These are phyloP conservation scores for Carex pumila DNA, from an alignment of 176 grass and related monocot species.

Conservation along the genomic window DNA sequence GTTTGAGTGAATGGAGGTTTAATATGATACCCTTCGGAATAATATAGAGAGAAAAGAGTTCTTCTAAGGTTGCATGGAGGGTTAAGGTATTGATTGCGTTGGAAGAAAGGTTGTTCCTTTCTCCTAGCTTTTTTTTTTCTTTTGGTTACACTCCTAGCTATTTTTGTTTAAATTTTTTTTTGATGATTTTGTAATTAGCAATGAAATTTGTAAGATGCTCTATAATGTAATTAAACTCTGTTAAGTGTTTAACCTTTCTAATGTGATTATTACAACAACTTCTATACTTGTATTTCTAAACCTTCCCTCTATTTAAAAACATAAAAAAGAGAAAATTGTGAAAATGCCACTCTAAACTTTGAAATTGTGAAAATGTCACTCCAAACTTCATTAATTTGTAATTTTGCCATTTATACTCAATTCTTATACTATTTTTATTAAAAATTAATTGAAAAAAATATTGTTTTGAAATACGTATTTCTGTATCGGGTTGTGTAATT, in stretches of 20 bases:
- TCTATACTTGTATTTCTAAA: too few relatives aligned
- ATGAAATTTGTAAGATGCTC: neutral
- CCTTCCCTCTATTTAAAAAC: neutral
- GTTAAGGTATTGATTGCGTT: slow-evolving; percentile 73
- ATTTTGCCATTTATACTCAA: too few relatives aligned
- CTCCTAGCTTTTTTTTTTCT: neutral
- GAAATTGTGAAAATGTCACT: too few relatives aligned
- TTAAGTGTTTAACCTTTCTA: neutral
- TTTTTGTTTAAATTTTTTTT: neutral
- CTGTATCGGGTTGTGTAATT: too few relatives aligned
- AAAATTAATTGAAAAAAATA: too few relatives aligned
- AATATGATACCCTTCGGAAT: slow-evolving; percentile 4
- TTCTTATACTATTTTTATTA: too few relatives aligned
- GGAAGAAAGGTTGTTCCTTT: slow-evolving; percentile 42
- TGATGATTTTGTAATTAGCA: neutral
- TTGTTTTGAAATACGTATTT: too few relatives aligned
- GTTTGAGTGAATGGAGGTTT: neutral
- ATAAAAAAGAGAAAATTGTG: too few relatives aligned
- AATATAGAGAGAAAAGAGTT: slow-evolving; percentile 7
- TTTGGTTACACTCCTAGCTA: too few relatives aligned
- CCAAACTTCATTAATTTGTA: too few relatives aligned
- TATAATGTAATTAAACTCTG: neutral
- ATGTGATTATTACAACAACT: neutral
- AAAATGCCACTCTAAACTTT: too few relatives aligned
- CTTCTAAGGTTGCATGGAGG: slow-evolving; percentile 21